Base-by-base conservation (phyloP, 805 yeast species). In the Yamadazyma nakazawae region DNA sequence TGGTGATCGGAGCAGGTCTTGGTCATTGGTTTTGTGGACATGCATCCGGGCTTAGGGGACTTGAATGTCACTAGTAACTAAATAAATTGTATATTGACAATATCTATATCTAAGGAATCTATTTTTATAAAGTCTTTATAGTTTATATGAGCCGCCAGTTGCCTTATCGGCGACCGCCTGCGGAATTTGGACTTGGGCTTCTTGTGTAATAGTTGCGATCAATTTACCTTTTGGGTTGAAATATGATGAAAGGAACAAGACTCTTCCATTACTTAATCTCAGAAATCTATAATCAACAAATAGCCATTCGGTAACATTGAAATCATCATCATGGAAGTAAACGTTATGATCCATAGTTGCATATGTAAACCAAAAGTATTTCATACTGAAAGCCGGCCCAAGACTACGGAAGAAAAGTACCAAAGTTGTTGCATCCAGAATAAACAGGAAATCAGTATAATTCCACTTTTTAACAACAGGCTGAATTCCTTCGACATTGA, bases 1-100 rank as follows among this genome's bases (percentile, higher is more conserved):
- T 85, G 9, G 81, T 80, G 1, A 52, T 74, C 1, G 96, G 96
- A 2, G 94, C 94, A 1, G 75, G 72, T n/a, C 18, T 79, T 21
- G 96, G 96, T 1, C 76, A 82, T 59, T 81, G 74, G 55, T 31
- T 79, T 10, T 88, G 88, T 84, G 78, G 79, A 8, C 40, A 42
- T 3, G 32, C 34, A 10, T 37, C 36, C 8, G 24, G 16, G 7
- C 34, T 21, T 8, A 31, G 48, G 3, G 44, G 47, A 8, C 47
- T 69, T 60, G 62, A 69, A 26, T 70, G 75, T 44, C 75, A 70
- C 49, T 28, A 28, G 11, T 21, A 5, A 21, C 6, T 21, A 21
- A 4, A 21, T 21, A 21, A 21, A 21, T 21, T 69, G 46, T 21
- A 21, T 21, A 21, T 21, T 21, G 6, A 21, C 4, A 21, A 21